Conservation (phyloP, 805 yeast species). For the Candida chilensis region DNA sequence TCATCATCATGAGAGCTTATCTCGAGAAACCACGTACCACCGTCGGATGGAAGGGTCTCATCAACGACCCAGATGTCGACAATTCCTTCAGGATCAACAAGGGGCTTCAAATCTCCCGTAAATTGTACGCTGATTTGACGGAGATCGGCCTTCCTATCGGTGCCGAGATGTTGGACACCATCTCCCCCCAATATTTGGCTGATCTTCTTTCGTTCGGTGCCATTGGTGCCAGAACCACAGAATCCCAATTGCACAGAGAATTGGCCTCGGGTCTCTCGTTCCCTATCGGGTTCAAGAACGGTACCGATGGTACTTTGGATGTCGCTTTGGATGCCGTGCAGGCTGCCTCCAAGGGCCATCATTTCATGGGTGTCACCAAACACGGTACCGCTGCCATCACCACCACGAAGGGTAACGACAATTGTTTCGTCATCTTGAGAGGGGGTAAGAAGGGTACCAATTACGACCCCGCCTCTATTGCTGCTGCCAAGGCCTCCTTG, state of each 20-base stretch:
- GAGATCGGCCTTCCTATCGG: conserved; percentile 83
- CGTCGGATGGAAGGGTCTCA: conserved; percentile 98
- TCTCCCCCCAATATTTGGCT: conserved; percentile 90
- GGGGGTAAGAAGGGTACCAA: conserved; percentile 95
- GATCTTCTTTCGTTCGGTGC: conserved; percentile 94
- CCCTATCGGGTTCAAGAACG: conserved; percentile 98
- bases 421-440: conserved; percentile 89
- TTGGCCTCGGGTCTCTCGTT: conserved; percentile 95
- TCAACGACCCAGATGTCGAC: conserved; percentile 93
- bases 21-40: conserved; percentile 98
- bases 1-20: conserved; percentile 93
- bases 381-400: conserved; percentile 96
- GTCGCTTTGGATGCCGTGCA: conserved; percentile 93
- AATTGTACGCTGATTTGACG: conserved; percentile 76
- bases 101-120: conserved; percentile 83
- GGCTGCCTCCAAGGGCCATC: conserved; percentile 89
- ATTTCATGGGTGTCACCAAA: conserved; percentile 95
- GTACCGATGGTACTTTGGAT: conserved; percentile 90
- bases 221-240: conserved; percentile 98
- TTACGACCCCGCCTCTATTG: conserved; percentile 75
- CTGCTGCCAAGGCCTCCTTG: conserved; percentile 62
- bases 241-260: conserved; percentile 96
- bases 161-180: conserved; percentile 96
- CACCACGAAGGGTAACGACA: conserved; percentile 90
- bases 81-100: conserved; percentile 90